Base-by-base conservation (phyloP, 2,329 filamentous ascomycete genomes). In the Cordyceps militaris region DNA sequence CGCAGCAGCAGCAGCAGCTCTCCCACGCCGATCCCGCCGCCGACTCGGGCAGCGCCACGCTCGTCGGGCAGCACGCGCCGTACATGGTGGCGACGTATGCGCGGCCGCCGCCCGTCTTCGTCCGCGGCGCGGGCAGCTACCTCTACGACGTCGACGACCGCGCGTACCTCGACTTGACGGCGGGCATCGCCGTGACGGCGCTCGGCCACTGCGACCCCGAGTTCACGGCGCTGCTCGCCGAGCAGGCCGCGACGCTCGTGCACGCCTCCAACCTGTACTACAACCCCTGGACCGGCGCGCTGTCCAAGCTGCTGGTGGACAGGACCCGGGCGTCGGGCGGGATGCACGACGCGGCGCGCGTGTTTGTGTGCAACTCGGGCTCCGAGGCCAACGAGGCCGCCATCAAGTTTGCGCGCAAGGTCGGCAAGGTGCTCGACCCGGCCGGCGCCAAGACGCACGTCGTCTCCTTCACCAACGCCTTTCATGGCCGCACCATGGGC, bases 51-150 rank as follows among this genome's bases (percentile, higher is more conserved):
- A 95, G 89, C 63, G 82, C 85, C 34, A 80, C 85, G 30, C 81
- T 96, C 60, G 83, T 96, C 63, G 80, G 84, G 63, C 83, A 89
- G 61, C 85, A 91, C 66, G 81, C 86, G 32, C 88, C 89, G 3
- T 97, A 86, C 74, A 97, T 99, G 93, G 89, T 99, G 28, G 87
- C 91, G 2, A 99, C 94, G 55, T 99, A 99, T 73, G 85, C 91
- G 54, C 89, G 94, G 26, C 93, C 94, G 50, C 81, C 88, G 46
- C 91, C 91, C 2, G 89, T 97, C 68, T 97, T 99, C 72, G 85
- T 91, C 59, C 89, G 86, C 70, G 94, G 92, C 62, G 78, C 91
- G 69, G 94, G 94, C 2, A 91, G 87, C 60, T 92, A 91, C 70
- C 73, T 99, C 61, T 97, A 86, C 84, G 94, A 99, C 70, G 76